phyloP scores from a whole-genome alignment of 1,284 basidiomycete species.

The Heliocybe sulcata region DNA sequence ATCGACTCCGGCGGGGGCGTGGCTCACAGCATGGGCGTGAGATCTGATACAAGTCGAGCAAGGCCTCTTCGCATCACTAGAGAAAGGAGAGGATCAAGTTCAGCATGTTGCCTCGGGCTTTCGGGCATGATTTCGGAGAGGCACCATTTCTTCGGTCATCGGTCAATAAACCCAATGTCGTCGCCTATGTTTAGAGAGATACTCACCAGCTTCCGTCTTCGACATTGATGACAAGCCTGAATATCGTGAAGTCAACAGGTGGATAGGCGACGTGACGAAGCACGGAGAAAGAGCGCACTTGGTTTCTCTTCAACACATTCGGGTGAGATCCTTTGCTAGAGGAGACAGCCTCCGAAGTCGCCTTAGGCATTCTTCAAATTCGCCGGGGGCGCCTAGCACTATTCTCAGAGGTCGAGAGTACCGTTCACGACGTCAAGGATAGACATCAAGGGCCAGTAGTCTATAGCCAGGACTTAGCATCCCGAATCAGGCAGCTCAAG shows the following conservation, averaged over 20 bases:
- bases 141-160: conserved; percentile 53
- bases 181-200: conserved; percentile 5
- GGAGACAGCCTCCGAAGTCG: conserved; percentile 2
- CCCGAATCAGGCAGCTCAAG: neutral
- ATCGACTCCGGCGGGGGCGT: conserved; percentile 14
- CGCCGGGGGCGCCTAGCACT: neutral
- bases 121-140: conserved; percentile 9
- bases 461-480: neutral
- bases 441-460: neutral
- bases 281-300: conserved; percentile 3
- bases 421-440: neutral
- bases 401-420: neutral
- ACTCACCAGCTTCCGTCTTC: conserved; percentile 64
- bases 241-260: neutral
- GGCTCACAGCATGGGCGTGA: conserved; percentile 21
- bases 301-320: conserved; percentile 13
- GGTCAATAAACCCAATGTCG: conserved; percentile 4
- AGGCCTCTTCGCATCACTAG: conserved; percentile 43
- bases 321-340: conserved; percentile 1
- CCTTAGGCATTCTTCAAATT: conserved; percentile 7
- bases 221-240: conserved; percentile 46
- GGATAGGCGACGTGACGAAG: neutral
- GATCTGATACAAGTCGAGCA: conserved; percentile 26
- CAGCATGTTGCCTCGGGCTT: neutral
- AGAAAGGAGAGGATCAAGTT: conserved; percentile 11